Percentiles rank a stretch among this genome's conserved stretches.
phyloP scores from a whole-genome alignment of 2,329 filamentous ascomycete genomes.

The Xylaria sp. region DNA sequence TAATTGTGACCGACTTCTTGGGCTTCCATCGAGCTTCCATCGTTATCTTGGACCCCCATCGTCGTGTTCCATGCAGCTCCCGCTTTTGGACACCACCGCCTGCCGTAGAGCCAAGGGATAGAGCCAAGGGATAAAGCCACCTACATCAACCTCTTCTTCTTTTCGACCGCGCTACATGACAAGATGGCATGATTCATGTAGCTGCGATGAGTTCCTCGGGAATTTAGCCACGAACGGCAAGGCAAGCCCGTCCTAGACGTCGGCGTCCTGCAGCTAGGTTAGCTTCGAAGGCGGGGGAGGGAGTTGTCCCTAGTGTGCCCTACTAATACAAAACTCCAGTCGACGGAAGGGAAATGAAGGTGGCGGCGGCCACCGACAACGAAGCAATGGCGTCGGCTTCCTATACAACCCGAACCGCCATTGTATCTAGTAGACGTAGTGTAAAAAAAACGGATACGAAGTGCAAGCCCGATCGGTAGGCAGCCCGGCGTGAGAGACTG shows the following conservation, averaged over 20 bases:
- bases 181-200: conserved; percentile 25
- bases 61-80: conserved; percentile 50
- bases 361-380: conserved; percentile 22
- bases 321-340: conserved; percentile 18
- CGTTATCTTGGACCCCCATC: conserved; percentile 49
- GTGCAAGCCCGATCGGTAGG: conserved; percentile 17
- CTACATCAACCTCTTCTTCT: conserved; percentile 25
- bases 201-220: conserved; percentile 33
- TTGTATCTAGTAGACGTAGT: background rate
- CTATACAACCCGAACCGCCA: conserved; percentile 14
- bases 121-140: conserved; percentile 37
- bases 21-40: conserved; percentile 50
- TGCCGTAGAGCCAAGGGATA: conserved; percentile 30
- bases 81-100: conserved; percentile 46
- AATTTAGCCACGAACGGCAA: conserved; percentile 35
- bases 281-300: conserved; percentile 18
- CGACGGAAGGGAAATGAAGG: conserved; percentile 18
- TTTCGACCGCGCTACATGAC: conserved; percentile 17
- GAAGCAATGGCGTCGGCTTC: conserved; percentile 5
- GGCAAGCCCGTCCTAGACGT: conserved; percentile 24
- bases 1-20: conserved; percentile 17
- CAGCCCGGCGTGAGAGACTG: conserved; percentile 2
- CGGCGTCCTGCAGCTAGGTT: conserved; percentile 34
- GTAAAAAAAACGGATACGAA: conserved; percentile 30
- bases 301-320: background rate